A percentile compares a stretch with the other conserved stretches of the same genome.
Conservation (phyloP, 176 grass and related monocot species). For the Zoysia pacifica region DNA sequence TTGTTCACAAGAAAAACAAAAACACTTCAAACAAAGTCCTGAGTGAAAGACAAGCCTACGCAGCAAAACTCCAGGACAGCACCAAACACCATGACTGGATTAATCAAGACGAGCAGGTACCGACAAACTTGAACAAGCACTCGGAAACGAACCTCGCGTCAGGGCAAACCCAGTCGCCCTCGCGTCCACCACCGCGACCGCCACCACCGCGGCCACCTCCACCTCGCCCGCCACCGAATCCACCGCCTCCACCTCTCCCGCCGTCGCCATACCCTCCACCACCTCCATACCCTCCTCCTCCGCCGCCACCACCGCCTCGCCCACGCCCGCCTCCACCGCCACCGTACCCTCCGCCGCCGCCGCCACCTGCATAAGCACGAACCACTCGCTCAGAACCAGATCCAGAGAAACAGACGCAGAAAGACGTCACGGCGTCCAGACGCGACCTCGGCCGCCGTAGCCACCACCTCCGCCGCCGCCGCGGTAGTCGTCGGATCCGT, state of each 20-base stretch:
- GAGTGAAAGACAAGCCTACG: background rate
- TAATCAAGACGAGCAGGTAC: background rate
- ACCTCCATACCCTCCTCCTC: slow-evolving; percentile 20
- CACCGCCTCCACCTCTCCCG: slow-evolving; percentile 35
- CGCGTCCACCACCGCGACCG: slow-evolving; percentile 61
- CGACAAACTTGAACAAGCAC: background rate
- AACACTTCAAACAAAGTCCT: background rate
- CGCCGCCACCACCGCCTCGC: slow-evolving; percentile 40
- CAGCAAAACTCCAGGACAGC: background rate
- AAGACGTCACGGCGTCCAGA: background rate
- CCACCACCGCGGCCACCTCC: slow-evolving; percentile 28
- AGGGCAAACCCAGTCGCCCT: slow-evolving; percentile 83
- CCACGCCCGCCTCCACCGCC: slow-evolving; percentile 39
- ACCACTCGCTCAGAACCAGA: slow-evolving; percentile 42
- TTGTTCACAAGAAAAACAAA: background rate
- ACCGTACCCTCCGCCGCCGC: slow-evolving; percentile 33
- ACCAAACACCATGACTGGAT: background rate
- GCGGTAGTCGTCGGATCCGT: slow-evolving; percentile 73
- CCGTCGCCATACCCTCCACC: slow-evolving; percentile 24
- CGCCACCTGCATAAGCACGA: slow-evolving; percentile 39
- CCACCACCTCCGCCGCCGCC: slow-evolving; percentile 35
- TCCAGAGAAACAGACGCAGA: background rate
- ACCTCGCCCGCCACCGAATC: slow-evolving; percentile 40
- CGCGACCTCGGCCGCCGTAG: slow-evolving; percentile 48
- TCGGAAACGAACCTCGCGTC: slow-evolving; percentile 49